Evolutionary conservation across 2,329 filamentous ascomycete species (phyloP), one percentile per base, ranked within the genome.

Genomic region (Didymella keratinophila): DNA sequence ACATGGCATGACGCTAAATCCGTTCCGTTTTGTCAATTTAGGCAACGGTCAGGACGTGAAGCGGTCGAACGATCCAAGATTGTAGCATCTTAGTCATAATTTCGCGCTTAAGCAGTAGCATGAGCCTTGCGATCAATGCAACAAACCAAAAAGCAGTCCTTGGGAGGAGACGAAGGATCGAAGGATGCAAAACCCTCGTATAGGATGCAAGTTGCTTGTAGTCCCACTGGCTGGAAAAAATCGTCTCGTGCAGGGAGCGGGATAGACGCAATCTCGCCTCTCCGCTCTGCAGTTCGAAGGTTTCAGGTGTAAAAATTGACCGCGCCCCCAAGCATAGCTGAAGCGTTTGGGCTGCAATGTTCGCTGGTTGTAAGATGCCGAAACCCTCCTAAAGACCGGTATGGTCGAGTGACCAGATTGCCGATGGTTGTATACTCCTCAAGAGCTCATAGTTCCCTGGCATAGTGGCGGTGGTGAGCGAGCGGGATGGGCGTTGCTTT

Each of bases 181-280:
- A 46, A 46, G 43, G 43, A 46, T 32, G n/a, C 27, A 46, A n/a
- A 16, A 46, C 14, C 10, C 18, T 12, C 9, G 18, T 21, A 11
- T 12, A 8, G 9, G 21, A 8, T 18, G n/a, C 36, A 39, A 12
- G 36, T 21, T 11, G 7, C n/a, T 25, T 11, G 5, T 34, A 27
- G 9, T 30, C 25, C 16, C 9, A 9, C 18, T 25, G 23, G 34
- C 10, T 21, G 21, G 9, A 39, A 20, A 30, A 28, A 25, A 39
- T 23, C 42, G 30, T 16, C 9, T 28, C 42, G 6, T 43, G 37
- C 37, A 36, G 20, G 52, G 52, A 20, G 34, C 37, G 45, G 44
- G 23, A 49, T n/a, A 34, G 28, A 10, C 21, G 44, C 34, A 55
- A 43, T 55, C 21, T 55, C 45, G 45, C 16, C 28, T 48, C 28